These are phyloP conservation scores for Solanum clarkiae DNA, from an alignment of 257 asterid species.

Conservation along the genomic window DNA sequence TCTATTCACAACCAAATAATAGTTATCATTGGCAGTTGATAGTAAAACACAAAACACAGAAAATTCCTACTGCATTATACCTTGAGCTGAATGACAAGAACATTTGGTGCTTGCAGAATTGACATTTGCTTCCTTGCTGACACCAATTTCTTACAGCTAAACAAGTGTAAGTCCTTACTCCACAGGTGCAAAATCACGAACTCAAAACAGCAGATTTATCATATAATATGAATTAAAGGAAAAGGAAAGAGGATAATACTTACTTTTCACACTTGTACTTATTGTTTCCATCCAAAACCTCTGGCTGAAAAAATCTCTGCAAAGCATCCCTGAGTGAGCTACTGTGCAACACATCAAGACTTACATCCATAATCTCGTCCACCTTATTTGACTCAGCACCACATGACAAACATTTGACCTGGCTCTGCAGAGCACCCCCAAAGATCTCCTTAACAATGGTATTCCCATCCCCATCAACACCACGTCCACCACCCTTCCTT, in stretches of 20 bases:
- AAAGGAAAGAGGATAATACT: constrained; percentile 15
- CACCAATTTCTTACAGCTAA: constrained; percentile 93
- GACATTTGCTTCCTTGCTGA: constrained; percentile 97
- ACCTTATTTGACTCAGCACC: constrained; percentile 93
- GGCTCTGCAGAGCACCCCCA: constrained; percentile 94
- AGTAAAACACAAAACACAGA: background rate
- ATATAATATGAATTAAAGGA: background rate
- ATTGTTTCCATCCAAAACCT: constrained; percentile 84
- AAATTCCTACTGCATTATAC: constrained; percentile 18
- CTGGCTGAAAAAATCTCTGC: constrained; percentile 84
- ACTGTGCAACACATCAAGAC: constrained; percentile 85
- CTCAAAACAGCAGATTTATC: background rate
- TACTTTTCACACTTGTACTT: constrained; percentile 90
- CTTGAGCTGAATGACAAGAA: constrained; percentile 95
- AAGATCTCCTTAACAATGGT: constrained; percentile 82
- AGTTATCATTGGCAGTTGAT: background rate
- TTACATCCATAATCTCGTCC: constrained; percentile 95
- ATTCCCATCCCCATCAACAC: constrained; percentile 40
- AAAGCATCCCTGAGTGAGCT: constrained; percentile 77
- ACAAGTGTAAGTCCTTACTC: constrained; percentile 24
- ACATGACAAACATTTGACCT: constrained; percentile 91
- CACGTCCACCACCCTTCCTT: constrained; percentile 44
- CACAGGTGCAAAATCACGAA: background rate
- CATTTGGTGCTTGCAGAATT: constrained; percentile 85
- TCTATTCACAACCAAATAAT: constrained; percentile 26